Percentiles rank a stretch among this genome's conserved stretches.
phyloP scores from a whole-genome alignment of 1,284 basidiomycete species.

The Malassezia equina region DNA sequence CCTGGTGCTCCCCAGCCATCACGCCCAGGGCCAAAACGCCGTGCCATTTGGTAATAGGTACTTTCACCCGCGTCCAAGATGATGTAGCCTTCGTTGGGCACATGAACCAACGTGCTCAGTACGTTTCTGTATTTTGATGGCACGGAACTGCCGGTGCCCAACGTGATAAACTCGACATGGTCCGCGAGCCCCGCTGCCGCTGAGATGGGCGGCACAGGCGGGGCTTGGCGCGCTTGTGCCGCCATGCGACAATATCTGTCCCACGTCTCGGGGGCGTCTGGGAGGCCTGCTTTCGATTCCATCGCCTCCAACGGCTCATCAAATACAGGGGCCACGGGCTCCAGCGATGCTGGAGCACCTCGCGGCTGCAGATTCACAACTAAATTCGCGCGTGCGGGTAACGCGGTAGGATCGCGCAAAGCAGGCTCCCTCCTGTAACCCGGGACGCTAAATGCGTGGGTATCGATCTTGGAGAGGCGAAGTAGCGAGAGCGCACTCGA shows the following conservation, averaged over 20 bases:
- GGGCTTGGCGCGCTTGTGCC: constrained; percentile 23
- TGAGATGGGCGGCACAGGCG: constrained; percentile 5
- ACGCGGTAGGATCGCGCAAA: neutral
- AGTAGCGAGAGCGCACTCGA: constrained; percentile 64
- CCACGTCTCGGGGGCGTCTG: constrained; percentile 18
- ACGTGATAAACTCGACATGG: constrained; percentile 61
- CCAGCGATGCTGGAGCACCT: constrained; percentile 14
- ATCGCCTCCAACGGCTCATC: constrained; percentile 36
- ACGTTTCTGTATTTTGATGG: constrained; percentile 54
- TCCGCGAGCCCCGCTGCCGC: constrained; percentile 5
- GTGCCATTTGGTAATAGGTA: constrained; percentile 74
- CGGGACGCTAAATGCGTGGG: constrained; percentile 63
- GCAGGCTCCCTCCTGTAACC: constrained; percentile 50
- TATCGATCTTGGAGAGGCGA: constrained; percentile 63
- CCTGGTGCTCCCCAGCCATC: constrained; percentile 7
- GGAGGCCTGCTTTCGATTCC: constrained; percentile 14
- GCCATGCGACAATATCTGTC: constrained; percentile 20
- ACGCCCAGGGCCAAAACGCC: constrained; percentile 58
- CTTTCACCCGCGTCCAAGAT: constrained; percentile 86
- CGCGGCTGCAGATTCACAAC: constrained; percentile 23
- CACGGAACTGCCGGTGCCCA: constrained; percentile 79
- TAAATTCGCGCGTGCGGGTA: constrained; percentile 14
- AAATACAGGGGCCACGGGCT: constrained; percentile 24
- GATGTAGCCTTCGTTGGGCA: constrained; percentile 49
- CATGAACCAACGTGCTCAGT: constrained; percentile 36